Evolutionary conservation across 306 rosid genomes (phyloP), one percentile per base, ranked within the genome.

Genomic region (Myrica gale): DNA sequence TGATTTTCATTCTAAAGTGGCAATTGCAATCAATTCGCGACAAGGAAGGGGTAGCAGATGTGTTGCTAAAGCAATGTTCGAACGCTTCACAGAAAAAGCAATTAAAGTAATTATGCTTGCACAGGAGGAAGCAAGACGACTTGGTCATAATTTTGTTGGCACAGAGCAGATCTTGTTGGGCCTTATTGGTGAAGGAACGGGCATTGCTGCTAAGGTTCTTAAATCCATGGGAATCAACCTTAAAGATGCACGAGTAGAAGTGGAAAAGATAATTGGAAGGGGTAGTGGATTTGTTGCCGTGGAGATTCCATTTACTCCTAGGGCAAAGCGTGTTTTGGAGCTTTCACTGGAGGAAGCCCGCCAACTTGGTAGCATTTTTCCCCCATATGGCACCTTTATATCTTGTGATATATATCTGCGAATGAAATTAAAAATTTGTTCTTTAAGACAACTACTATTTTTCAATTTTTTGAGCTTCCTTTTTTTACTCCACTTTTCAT

Each of bases 251-350:
- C 99, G 97, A 8, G 97, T 95, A 56, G 99, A 95, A 85, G 98
- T 95, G 78, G 98, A 95, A 84, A 95, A 95, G 87, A 95, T 95
- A 72, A 95, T 95, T 79, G 99, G 99, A 87, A 88, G 99, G 83
- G 99, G 99, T 37, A 95, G 99, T 80, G 99, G 97, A 45, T 92
- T 95, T 84, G 99, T 95, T 76, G 97, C 99, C 1, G 99, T 90
- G 66, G 99, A 95, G 80, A 95, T 95, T 85, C 97, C 99, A 0
- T 95, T 95, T 82, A 95, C 99, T 66, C 97, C 99, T 20, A 97
- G 97, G 66, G 99, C 99, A 43, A 95, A 95, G 90, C 97, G 97
- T 72, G 99, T 92, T 52, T 83, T 95, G 89, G 99, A 95, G 82
- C 97, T 92, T 79, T 95, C 99, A 16, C 82, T 95, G 32, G 97